Evolutionary conservation across 2,329 filamentous ascomycete species (phyloP), one percentile per base, ranked within the genome.

Genomic region (Scleromitrula shiraiana): DNA sequence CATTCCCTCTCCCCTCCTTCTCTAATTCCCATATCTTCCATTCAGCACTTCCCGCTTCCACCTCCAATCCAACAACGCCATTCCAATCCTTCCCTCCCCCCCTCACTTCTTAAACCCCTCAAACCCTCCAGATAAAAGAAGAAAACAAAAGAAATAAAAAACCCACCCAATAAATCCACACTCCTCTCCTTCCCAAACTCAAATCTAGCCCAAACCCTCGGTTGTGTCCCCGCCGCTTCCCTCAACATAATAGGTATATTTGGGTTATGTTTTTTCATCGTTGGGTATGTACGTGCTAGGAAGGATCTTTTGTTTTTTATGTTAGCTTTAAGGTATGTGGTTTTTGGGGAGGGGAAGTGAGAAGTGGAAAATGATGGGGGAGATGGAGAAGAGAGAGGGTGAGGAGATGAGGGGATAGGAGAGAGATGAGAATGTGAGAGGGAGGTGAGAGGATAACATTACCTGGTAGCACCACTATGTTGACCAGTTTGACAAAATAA

Each of bases 221-320:
- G 91, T 66, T 85, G 73, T 46, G 87, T 88, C 63, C 87, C 88
- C 59, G 80, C 73, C 45, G 91, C 93, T 75, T 97, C 93, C 65
- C 93, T 87, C 64, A 98, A 82, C 75, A 98, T 75, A 70, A 98
- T 97, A 46, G 93, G 93, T 41, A 79, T 90, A 69, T 86, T 75
- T 49, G 93, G 93, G 74, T 98, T 98, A 77, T 91, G 87, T 77
- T 95, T 94, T 82, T 98, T 98, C 91, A 98, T 97, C 52, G 87
- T 93, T 39, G 93, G 93, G 70, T 98, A 98, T 58, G 89, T 83
- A 66, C 88, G 82, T 56, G 83, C 84, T 58, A 98, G 77, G 72
- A 98, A 98, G 24, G 85, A 83, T 68, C 93, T 96, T 7, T 22
- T 17, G n/a, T 20, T 5, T 9, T 22, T 14, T 17, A 23, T 26